Conservation (phyloP, 2,329 filamentous ascomycete species). For the Ceratocystis ficicola region DNA sequence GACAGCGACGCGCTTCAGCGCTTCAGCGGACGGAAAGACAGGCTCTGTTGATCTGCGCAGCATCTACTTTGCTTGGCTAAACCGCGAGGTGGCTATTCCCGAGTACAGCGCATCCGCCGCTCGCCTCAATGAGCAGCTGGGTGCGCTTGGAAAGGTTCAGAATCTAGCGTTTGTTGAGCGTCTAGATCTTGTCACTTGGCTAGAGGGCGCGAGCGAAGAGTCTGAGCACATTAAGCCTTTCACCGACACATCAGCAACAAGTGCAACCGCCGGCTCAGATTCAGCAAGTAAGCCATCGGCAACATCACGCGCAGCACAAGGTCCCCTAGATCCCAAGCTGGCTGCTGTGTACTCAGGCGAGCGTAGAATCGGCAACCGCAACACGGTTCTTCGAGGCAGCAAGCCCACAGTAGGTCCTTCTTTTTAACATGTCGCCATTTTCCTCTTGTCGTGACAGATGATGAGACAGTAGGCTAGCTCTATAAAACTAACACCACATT, state of each 20-base stretch:
- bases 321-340: slow-evolving; percentile 64
- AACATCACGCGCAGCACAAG: slow-evolving; percentile 44
- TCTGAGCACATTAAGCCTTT: slow-evolving; percentile 86
- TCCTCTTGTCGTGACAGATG: neutral
- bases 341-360: slow-evolving; percentile 85
- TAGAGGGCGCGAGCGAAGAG: slow-evolving; percentile 79
- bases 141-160: slow-evolving; percentile 55
- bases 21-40: slow-evolving; percentile 53
- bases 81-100: slow-evolving; percentile 77
- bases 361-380: slow-evolving; percentile 83
- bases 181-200: slow-evolving; percentile 82
- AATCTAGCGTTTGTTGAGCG: slow-evolving; percentile 87
- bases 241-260: slow-evolving; percentile 42
- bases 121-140: slow-evolving; percentile 66
- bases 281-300: slow-evolving; percentile 31
- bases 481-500: neutral
- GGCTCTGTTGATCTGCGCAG: slow-evolving; percentile 65
- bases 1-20: slow-evolving; percentile 64
- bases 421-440: neutral
- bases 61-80: slow-evolving; percentile 92
- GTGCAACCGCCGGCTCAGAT: slow-evolving; percentile 30
- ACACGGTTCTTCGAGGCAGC: slow-evolving; percentile 71
- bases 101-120: slow-evolving; percentile 82
- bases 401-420: slow-evolving; percentile 65
- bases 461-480: neutral